Percentiles rank a stretch among this genome's conserved stretches.
These are phyloP conservation scores for Trametopsis cervina DNA, from an alignment of 768 basidiomycete genomes.

Conservation along the genomic window DNA sequence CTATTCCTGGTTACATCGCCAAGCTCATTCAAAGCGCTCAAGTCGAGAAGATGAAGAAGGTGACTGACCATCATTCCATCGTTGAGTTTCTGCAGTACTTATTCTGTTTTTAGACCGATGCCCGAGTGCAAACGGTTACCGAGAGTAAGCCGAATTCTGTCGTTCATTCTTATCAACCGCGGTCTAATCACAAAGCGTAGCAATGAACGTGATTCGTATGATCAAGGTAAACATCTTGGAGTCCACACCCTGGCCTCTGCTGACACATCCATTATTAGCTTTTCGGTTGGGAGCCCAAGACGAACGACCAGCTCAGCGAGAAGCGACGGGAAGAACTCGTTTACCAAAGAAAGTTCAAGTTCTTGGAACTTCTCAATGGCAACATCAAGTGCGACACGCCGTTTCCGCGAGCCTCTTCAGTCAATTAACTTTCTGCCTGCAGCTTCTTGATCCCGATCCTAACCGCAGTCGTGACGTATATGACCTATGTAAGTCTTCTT, in stretches of 20 bases:
- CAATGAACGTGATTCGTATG: conserved; percentile 35
- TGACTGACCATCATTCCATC: conserved; percentile 5
- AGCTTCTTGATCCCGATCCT: conserved; percentile 53
- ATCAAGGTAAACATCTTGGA: conserved; percentile 30
- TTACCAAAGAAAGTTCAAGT: conserved; percentile 44
- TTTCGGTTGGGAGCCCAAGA: conserved; percentile 36
- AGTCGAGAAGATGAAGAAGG: conserved; percentile 33
- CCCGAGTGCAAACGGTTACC: conserved; percentile 39
- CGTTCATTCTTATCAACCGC: background rate
- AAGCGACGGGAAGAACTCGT: conserved; percentile 55
- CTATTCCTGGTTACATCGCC: conserved; percentile 36
- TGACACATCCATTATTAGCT: conserved; percentile 21
- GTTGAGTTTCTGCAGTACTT: background rate
- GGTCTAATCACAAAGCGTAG: conserved; percentile 10
- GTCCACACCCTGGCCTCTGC: background rate
- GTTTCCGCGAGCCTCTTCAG: background rate
- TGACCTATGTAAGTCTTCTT: conserved; percentile 39
- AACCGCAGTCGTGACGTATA: conserved; percentile 60
- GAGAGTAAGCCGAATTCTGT: conserved; percentile 23
- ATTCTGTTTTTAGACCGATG: conserved; percentile 31
- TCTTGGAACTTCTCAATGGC: conserved; percentile 40
- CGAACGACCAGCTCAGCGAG: conserved; percentile 43
- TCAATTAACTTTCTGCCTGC: conserved; percentile 33
- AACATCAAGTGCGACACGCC: conserved; percentile 32
- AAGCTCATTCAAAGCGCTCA: conserved; percentile 31